Evolutionary conservation across 345 rosid species (phyloP), one percentile per base, ranked within the genome.

Genomic region (Eutrema heterophyllum): DNA sequence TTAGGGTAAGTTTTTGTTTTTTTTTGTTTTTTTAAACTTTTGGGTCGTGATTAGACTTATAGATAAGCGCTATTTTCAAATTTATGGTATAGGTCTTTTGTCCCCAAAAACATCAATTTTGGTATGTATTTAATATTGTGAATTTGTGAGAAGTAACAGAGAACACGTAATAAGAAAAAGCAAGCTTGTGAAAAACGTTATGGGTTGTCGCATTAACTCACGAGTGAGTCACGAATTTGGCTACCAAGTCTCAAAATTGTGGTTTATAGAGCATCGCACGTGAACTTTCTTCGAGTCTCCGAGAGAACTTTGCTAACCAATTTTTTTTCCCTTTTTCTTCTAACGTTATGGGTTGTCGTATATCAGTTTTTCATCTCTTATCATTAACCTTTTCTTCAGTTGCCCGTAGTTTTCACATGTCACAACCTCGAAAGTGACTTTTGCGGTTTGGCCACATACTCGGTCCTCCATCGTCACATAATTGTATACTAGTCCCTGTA

Each of bases 361-460:
- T 46, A 33, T 2, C 12, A 56, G 8, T 44, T 32, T 64, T 45
- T 30, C 1, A 15, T 48, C 41, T 46, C 15, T 6, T 24, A 16
- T 33, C 29, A 40, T 51, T 21, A 50, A 29, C 49, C 2, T 26
- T 33, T 53, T 16, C 7, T 68, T 43, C 33, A 44, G 74, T 35
- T 76, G 35, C 16, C 56, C 36, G 74, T 69, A 43, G 29, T 68
- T 62, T 35, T 76, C 79, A 69, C 44, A 44, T 69, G 64, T 62
- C 61, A 10, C 57, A 44, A 24, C 41, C 65, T 53, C 10, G 43
- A 62, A 53, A 75, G 11, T 11, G 69, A 33, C 64, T n/a, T n/a
- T n/a, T n/a, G n/a, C n/a, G n/a, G n/a, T n/a, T 58, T 15, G 1
- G 27, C 46, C 70, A 21, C 24, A 66, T 51, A 53, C 0, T 62